Conservation (phyloP, 2,329 filamentous ascomycete genomes). For the Trichothecium roseum region DNA sequence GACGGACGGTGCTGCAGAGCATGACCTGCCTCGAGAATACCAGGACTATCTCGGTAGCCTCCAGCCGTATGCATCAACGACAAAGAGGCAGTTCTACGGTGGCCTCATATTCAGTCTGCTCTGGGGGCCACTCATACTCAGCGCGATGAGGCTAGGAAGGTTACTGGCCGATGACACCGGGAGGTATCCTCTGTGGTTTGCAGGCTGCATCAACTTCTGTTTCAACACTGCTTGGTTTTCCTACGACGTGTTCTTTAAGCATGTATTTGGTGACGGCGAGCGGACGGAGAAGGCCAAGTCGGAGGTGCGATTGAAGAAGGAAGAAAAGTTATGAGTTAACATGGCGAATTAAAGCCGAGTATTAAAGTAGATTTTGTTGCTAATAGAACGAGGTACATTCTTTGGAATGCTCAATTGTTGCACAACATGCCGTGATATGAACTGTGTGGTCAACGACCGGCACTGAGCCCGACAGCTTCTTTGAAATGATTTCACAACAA, state of each 20-base stretch:
- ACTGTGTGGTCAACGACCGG: too few relatives aligned
- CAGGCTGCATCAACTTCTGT: slow-evolving; percentile 34
- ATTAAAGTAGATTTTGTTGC: too few relatives aligned
- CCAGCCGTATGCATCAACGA: slow-evolving; percentile 61
- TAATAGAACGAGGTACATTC: too few relatives aligned
- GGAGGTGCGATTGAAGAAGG: slow-evolving; percentile 7
- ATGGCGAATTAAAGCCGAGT: too few relatives aligned
- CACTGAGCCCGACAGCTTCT: too few relatives aligned
- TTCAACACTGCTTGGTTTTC: slow-evolving; percentile 37
- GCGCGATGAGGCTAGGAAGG: slow-evolving; percentile 31
- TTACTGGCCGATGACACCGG: slow-evolving; percentile 58
- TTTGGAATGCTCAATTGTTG: too few relatives aligned
- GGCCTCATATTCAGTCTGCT: slow-evolving; percentile 47
- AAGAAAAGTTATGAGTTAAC: too few relatives aligned
- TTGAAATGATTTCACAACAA: too few relatives aligned
- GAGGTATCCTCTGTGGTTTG: slow-evolving; percentile 57
- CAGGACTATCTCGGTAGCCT: slow-evolving; percentile 60
- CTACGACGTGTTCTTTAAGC: slow-evolving; percentile 39
- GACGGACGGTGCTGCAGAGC: slow-evolving; percentile 66
- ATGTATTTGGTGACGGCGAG: slow-evolving; percentile 79
- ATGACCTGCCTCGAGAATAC: slow-evolving; percentile 71
- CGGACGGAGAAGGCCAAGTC: slow-evolving; percentile 30
- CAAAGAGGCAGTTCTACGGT: slow-evolving; percentile 54
- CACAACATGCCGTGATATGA: too few relatives aligned
- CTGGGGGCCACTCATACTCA: slow-evolving; percentile 45